Conservation (phyloP, 805 yeast species). For the Starmerella potacharoeniae region DNA sequence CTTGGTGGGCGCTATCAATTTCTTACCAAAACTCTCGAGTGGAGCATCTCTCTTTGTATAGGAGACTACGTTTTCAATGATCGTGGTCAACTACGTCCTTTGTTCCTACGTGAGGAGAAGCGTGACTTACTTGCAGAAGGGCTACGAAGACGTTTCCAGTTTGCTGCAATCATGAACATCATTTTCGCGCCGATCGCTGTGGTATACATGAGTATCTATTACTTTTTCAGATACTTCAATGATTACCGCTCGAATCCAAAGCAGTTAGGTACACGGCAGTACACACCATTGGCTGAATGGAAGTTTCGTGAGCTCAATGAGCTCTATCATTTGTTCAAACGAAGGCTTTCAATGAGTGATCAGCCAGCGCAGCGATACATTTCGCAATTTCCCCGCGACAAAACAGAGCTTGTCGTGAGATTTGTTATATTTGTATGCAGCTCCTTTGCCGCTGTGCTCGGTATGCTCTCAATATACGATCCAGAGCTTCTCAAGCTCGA, state of each 20-base stretch:
- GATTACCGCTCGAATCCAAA: conserved; percentile 86
- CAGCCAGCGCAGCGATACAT: conserved; percentile 74
- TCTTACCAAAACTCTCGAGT: conserved; percentile 79
- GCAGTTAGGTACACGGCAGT: conserved; percentile 69
- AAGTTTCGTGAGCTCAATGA: conserved; percentile 89
- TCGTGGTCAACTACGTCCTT: conserved; percentile 67
- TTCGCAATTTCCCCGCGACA: conserved; percentile 83
- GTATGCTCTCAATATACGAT: conserved; percentile 62
- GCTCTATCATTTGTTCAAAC: conserved; percentile 73
- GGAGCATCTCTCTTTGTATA: conserved; percentile 85
- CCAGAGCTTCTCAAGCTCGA: conserved; percentile 89
- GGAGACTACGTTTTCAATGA: conserved; percentile 75
- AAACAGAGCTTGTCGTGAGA: conserved; percentile 42
- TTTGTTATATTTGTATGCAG: conserved; percentile 71
- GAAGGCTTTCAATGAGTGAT: conserved; percentile 63
- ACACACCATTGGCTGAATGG: conserved; percentile 93
- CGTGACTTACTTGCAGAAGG: conserved; percentile 57
- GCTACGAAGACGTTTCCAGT: conserved; percentile 62
- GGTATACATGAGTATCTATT: conserved; percentile 65
- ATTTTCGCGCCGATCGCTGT: conserved; percentile 78
- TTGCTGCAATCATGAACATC: conserved; percentile 79
- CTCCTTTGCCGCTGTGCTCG: conserved; percentile 79
- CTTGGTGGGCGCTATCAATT: conserved; percentile 32
- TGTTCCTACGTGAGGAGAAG: conserved; percentile 58
- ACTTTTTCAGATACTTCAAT: conserved; percentile 83